These are phyloP conservation scores for Apiospora arundinis DNA, from an alignment of 2,329 filamentous ascomycete genomes.

Conservation along the genomic window DNA sequence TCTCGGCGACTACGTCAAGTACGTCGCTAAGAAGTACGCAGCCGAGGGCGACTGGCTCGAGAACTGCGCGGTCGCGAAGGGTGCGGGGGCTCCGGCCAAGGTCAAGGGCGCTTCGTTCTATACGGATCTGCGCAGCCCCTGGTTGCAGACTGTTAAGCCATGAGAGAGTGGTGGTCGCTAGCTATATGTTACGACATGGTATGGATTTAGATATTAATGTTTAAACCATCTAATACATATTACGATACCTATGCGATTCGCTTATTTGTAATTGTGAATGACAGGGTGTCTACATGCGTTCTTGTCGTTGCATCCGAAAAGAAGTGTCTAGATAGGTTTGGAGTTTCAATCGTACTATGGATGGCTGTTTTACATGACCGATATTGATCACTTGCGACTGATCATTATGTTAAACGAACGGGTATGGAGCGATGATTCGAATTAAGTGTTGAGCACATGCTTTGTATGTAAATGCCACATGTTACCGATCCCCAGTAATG, in stretches of 20 bases:
- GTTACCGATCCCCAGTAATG: no score
- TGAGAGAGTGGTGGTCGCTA: constrained; percentile 20
- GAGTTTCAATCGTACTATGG: neutral
- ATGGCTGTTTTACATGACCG: neutral
- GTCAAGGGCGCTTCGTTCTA: constrained; percentile 57
- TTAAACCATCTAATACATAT: neutral
- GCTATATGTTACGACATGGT: neutral
- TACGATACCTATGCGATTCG: no score
- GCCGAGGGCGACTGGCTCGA: constrained; percentile 56
- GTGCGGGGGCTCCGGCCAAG: constrained; percentile 44
- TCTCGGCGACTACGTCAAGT: constrained; percentile 51
- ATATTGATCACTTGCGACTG: neutral
- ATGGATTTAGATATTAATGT: neutral
- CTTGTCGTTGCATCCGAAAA: neutral
- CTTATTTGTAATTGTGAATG: neutral
- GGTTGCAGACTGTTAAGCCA: constrained; percentile 38
- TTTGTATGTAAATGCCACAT: no score
- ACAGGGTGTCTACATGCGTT: neutral
- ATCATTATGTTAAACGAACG: no score
- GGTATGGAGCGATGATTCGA: no score
- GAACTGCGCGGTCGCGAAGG: constrained; percentile 53
- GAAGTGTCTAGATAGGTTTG: neutral
- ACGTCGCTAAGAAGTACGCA: constrained; percentile 52
- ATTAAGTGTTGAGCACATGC: no score
- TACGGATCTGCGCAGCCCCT: constrained; percentile 50